Percentiles rank a stretch among this genome's conserved stretches.
These are phyloP conservation scores for Lactarius akahatsu DNA, from an alignment of 768 basidiomycete species.

Conservation along the genomic window DNA sequence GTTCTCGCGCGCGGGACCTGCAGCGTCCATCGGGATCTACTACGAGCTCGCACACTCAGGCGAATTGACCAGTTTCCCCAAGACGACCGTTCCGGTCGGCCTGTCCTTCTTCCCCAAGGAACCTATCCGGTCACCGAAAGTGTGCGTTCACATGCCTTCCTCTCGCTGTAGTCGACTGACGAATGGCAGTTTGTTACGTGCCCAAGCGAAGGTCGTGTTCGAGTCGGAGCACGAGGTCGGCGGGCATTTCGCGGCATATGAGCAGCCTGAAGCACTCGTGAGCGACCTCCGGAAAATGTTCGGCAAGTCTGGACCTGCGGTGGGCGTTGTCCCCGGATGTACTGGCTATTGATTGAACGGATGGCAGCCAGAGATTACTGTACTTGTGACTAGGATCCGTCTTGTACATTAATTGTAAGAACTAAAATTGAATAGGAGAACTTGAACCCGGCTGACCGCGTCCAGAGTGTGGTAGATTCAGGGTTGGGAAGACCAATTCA, in stretches of 20 bases:
- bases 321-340: constrained; percentile 44
- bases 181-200: constrained; percentile 27
- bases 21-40: constrained; percentile 58
- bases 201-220: constrained; percentile 45
- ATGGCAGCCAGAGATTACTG: background rate
- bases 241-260: constrained; percentile 60
- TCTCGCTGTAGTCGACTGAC: background rate
- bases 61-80: background rate
- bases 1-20: constrained; percentile 59
- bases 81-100: constrained; percentile 44
- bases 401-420: background rate
- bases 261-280: constrained; percentile 49
- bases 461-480: too few relatives aligned
- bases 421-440: too few relatives aligned
- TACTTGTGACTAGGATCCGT: background rate
- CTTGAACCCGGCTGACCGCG: too few relatives aligned
- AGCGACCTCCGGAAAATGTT: constrained; percentile 58
- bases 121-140: constrained; percentile 35
- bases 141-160: constrained; percentile 36
- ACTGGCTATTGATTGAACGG: background rate
- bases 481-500: too few relatives aligned
- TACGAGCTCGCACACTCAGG: constrained; percentile 41
- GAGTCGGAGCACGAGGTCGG: constrained; percentile 50
- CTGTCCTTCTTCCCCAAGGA: constrained; percentile 55
- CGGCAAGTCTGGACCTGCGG: constrained; percentile 49